Conservation (phyloP, 2,329 filamentous ascomycete species). For the Diaporthe sp. region DNA sequence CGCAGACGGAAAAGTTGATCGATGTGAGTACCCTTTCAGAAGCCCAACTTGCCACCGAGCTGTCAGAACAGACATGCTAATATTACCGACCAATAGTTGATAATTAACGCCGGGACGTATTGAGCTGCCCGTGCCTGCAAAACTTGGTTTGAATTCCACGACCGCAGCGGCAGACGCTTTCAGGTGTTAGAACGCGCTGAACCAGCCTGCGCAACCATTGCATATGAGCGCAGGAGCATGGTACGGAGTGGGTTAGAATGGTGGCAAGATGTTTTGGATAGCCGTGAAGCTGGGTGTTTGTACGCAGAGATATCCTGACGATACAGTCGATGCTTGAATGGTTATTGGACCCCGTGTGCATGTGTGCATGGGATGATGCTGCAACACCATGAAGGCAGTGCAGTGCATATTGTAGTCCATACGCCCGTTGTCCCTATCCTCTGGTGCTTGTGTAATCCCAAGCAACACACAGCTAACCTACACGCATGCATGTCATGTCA, state of each 20-base stretch:
- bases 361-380: conserved; percentile 5
- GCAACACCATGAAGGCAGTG: conserved; percentile 11
- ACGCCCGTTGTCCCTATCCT: background rate
- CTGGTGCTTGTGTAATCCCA: background rate
- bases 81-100: conserved; percentile 28
- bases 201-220: conserved; percentile 1
- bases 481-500: conserved; percentile 1
- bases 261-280: conserved; percentile 31
- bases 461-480: background rate
- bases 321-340: conserved; percentile 31
- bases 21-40: conserved; percentile 61
- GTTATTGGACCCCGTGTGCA: background rate
- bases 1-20: conserved; percentile 72
- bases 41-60: background rate
- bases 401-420: background rate
- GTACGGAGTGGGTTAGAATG: conserved; percentile 16
- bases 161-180: conserved; percentile 1
- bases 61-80: conserved; percentile 21
- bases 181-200: background rate
- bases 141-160: conserved; percentile 9
- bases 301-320: conserved; percentile 36
- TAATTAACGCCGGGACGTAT: conserved; percentile 39
- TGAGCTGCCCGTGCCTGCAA: conserved; percentile 4
- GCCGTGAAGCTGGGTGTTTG: conserved; percentile 28
- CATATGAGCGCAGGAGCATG: background rate